phyloP scores from a whole-genome alignment of 2,329 filamentous ascomycete species.

The Sporothrix protearum region DNA sequence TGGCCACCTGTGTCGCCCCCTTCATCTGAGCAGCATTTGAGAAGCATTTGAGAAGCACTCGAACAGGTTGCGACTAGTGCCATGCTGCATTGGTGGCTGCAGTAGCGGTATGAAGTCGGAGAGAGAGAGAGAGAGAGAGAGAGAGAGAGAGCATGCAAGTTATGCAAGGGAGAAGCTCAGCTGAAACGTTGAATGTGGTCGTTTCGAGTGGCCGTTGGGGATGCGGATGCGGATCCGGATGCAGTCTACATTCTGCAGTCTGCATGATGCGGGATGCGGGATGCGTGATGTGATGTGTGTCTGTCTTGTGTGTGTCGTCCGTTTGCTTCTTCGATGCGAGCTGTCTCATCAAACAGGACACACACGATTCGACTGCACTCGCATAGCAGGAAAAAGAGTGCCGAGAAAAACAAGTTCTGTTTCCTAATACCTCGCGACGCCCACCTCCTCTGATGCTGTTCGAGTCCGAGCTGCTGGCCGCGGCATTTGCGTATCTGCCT shows the following conservation, averaged over 20 bases:
- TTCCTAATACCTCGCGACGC: slow-evolving; percentile 5
- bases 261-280: not conserved
- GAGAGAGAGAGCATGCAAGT: not conserved
- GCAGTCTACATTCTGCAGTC: too few species aligned
- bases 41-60: too few species aligned
- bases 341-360: not conserved
- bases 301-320: not conserved
- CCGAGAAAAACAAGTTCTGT: not conserved
- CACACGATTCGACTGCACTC: not conserved
- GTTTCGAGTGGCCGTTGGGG: not conserved
- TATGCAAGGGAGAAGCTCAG: slow-evolving; percentile 4
- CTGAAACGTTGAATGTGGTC: not conserved
- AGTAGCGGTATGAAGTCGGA: not conserved
- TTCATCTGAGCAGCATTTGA: too few species aligned
- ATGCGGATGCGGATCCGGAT: not conserved
- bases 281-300: not conserved
- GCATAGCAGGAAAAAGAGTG: not conserved
- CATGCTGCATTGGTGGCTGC: not conserved
- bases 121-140: too few species aligned
- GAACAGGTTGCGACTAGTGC: not conserved
- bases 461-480: not conserved
- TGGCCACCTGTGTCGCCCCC: too few species aligned
- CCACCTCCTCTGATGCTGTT: not conserved
- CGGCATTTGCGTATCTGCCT: not conserved
- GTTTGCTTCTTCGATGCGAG: not conserved